phyloP scores from a whole-genome alignment of 2,329 filamentous ascomycete species.

The Exutisphaerella laricina region DNA sequence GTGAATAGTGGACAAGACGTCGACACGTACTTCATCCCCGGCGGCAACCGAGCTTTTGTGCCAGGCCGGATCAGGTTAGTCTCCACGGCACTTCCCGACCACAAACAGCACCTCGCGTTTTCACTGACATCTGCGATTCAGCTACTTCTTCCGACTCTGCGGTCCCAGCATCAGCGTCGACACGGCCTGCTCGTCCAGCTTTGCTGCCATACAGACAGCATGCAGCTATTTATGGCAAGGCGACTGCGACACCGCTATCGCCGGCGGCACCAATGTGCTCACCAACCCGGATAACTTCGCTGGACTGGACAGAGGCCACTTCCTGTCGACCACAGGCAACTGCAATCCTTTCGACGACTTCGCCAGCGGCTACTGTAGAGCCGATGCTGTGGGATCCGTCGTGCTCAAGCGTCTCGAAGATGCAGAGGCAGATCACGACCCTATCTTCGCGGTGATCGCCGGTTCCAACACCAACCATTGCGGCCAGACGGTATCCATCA shows the following conservation, averaged over 20 bases:
- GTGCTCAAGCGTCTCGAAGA: slow-evolving; percentile 36
- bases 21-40: slow-evolving; percentile 16
- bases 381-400: slow-evolving; percentile 31
- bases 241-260: slow-evolving; percentile 9
- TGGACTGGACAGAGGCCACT: slow-evolving; percentile 17
- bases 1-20: slow-evolving; percentile 23
- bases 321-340: slow-evolving; percentile 17
- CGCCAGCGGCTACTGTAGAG: slow-evolving; percentile 35
- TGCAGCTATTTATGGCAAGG: slow-evolving; percentile 8
- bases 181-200: slow-evolving; percentile 10
- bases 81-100: too few relatives aligned
- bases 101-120: too few relatives aligned
- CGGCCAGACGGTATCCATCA: slow-evolving; percentile 6
- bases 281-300: slow-evolving; percentile 10
- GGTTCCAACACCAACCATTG: slow-evolving; percentile 36
- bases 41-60: slow-evolving; percentile 17
- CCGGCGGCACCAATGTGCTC: slow-evolving; percentile 13
- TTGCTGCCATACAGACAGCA: slow-evolving; percentile 9
- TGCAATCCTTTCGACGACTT: slow-evolving; percentile 29
- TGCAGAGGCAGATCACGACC: slow-evolving; percentile 35
- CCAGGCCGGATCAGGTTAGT: slow-evolving; percentile 24
- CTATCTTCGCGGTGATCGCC: slow-evolving; percentile 26
- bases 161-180: slow-evolving; percentile 11
- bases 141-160: slow-evolving; percentile 9
- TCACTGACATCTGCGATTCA: too few relatives aligned